A percentile compares a stretch with the other conserved stretches of the same genome.
Evolutionary conservation across 768 basidiomycete genomes (phyloP).

Genomic region (Tulasnella sp.): DNA sequence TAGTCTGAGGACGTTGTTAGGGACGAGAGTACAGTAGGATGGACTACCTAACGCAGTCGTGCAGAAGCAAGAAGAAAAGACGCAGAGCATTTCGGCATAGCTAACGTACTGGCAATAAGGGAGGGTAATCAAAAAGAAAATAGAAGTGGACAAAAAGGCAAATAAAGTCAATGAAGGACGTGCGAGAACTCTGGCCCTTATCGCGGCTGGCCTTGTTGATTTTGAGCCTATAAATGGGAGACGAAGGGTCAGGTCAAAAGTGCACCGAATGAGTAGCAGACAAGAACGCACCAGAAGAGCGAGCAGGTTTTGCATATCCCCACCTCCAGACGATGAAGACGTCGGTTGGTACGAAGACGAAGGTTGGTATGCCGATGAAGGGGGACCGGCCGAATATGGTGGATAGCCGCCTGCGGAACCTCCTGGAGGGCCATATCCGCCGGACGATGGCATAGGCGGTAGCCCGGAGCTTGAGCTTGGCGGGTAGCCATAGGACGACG

Average conservation of each 20-base stretch:
- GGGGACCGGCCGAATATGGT: neutral
- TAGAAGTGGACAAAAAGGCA: neutral
- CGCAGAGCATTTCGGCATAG: neutral
- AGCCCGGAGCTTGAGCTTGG: conserved; percentile 34
- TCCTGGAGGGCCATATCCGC: neutral
- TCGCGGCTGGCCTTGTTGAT: conserved; percentile 2
- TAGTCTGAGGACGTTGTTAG: neutral
- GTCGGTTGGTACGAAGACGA: neutral
- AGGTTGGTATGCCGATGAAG: neutral
- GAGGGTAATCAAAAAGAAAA: neutral
- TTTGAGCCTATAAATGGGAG: conserved; percentile 7
- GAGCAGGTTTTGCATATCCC: conserved; percentile 5
- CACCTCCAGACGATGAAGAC: neutral
- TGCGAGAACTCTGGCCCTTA: neutral
- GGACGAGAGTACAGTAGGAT: neutral
- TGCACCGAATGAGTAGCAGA: neutral
- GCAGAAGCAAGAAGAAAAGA: neutral
- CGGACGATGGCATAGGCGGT: neutral
- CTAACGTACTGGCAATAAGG: neutral
- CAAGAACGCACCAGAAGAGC: conserved; percentile 6
- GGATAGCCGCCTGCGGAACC: neutral
- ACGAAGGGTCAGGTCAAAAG: neutral
- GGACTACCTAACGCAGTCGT: neutral
- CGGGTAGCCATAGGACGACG: conserved; percentile 34
- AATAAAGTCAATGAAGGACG: neutral